Evolutionary conservation across 148 eudicot genomes (phyloP).

Genomic region (Pouteria glomerata): DNA sequence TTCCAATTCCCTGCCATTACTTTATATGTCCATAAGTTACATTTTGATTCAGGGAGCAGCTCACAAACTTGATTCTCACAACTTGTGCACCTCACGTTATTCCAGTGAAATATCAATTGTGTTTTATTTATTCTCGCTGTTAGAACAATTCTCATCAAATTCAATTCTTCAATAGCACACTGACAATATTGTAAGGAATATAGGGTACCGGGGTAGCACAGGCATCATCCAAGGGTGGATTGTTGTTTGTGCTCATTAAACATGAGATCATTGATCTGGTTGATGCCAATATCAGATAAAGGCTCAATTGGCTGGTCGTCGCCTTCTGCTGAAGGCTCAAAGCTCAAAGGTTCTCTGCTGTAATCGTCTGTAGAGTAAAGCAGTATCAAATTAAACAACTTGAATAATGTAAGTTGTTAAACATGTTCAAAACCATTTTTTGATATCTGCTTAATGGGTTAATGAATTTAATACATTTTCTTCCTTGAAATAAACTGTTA

Average conservation of each 20-base stretch:
- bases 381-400: neutral
- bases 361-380: constrained; percentile 52
- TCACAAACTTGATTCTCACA: too few relatives aligned
- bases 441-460: neutral
- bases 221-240: neutral
- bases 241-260: constrained; percentile 35
- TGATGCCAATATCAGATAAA: constrained; percentile 63
- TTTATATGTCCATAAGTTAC: too few relatives aligned
- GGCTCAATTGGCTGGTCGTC: constrained; percentile 83
- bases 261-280: constrained; percentile 64
- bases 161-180: neutral
- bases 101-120: neutral
- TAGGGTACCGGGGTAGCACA: neutral
- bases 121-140: neutral
- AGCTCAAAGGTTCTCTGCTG: constrained; percentile 56
- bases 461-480: neutral
- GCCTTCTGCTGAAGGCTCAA: constrained; percentile 19
- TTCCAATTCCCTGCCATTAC: too few relatives aligned
- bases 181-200: neutral
- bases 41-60: too few relatives aligned
- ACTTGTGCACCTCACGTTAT: neutral
- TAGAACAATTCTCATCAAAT: neutral
- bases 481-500: neutral
- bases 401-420: neutral
- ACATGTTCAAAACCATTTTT: constrained; percentile 1